phyloP scores from a whole-genome alignment of 1,284 basidiomycete genomes.

The Singerocomus inundabilis region DNA sequence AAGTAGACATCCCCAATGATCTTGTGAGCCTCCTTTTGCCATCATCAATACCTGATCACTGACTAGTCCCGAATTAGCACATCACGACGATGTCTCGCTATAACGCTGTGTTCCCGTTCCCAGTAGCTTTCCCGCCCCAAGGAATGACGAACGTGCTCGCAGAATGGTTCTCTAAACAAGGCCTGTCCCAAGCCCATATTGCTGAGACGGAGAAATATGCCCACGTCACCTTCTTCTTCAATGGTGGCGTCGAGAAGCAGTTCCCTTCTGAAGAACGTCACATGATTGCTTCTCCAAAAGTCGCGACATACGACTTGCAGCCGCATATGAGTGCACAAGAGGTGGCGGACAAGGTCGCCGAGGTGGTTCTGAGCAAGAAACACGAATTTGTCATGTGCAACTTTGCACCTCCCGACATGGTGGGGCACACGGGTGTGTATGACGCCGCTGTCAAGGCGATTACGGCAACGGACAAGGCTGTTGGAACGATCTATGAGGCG shows the following conservation, averaged over 20 bases:
- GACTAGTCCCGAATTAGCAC: conserved; percentile 41
- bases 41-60: background rate
- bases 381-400: conserved; percentile 94
- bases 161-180: conserved; percentile 81
- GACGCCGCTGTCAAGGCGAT: conserved; percentile 88
- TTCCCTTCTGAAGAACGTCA: conserved; percentile 80
- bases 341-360: conserved; percentile 87
- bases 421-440: conserved; percentile 87
- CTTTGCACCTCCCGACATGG: conserved; percentile 95
- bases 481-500: conserved; percentile 81
- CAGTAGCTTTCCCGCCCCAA: conserved; percentile 86
- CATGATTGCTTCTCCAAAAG: conserved; percentile 88
- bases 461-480: conserved; percentile 79
- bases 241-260: conserved; percentile 90
- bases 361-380: conserved; percentile 66
- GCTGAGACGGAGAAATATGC: conserved; percentile 96
- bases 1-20: conserved; percentile 65
- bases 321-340: conserved; percentile 85
- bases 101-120: conserved; percentile 85
- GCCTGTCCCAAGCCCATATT: conserved; percentile 80
- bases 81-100: conserved; percentile 94
- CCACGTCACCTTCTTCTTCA: conserved; percentile 96
- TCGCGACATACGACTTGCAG: conserved; percentile 85
- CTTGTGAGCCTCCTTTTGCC: conserved; percentile 47
- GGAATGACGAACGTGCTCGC: conserved; percentile 90